Base-by-base conservation (phyloP, 495 filamentous ascomycete genomes). In the Lophiotrema nucula region DNA sequence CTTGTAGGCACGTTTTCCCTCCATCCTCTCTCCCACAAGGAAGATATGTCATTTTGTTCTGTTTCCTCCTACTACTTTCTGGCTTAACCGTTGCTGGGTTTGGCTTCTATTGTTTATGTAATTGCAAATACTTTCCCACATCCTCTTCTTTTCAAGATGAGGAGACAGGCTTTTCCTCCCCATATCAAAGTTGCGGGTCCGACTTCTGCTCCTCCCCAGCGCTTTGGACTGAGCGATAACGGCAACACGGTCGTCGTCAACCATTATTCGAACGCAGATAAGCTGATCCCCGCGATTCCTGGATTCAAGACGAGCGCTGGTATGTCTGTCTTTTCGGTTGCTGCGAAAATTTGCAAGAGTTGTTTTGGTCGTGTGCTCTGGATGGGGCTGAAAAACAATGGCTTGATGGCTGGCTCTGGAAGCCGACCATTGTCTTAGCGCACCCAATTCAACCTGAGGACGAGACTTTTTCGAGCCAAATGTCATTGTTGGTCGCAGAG, bases 281-380 rank as follows among this genome's bases (percentile, higher is more conserved):
- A 50, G 42, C 43, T 67, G 44, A 67, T 67, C 56, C 64, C 64
- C 47, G 37, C 59, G 16, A 69, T 72, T 54, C 71, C 71, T 2
- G 71, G 70, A 4, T 67, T 72, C 53, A 67, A 58, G 45, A 71
- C 71, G 12, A 64, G 60, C 31, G 70, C 71, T 39, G 63, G 71
- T 73, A 59, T 49, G 70, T 64, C 23, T 24, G 42, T 51, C 16
- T 51, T n/a, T 5, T 18, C 4, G 28, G 11, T 28, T 24, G 16
- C 24, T 41, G 10, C 35, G n/a, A 11, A 26, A 1, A 18, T 28
- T 53, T 27, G 16, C 15, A 16, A 16, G n/a, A 16, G 44, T 6
- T 41, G 19, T 47, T 48, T 42, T 54, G 26, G 47, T 54, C 38
- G 24, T 58, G 50, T 48, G 42, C 18, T n/a, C n/a, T 6, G 10